These are phyloP conservation scores for Trichosanthes truncata DNA, from an alignment of 306 rosid species.

Conservation along the genomic window DNA sequence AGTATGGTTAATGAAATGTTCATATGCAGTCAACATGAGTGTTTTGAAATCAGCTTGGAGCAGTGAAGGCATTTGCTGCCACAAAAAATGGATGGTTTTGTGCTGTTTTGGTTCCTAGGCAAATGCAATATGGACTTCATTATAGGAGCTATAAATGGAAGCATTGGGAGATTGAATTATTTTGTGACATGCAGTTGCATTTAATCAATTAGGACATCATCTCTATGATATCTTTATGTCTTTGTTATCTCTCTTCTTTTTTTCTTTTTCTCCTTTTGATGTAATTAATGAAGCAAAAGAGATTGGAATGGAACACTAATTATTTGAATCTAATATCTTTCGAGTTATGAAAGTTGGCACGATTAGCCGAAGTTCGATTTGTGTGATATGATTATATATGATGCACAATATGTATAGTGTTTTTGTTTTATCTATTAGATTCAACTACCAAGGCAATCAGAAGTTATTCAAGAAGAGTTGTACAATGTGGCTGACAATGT, in stretches of 20 bases:
- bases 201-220: constrained; percentile 1
- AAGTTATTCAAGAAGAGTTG: too few species aligned
- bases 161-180: constrained; percentile 7
- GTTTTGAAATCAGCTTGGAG: constrained; percentile 12
- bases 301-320: not conserved
- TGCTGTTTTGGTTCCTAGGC: constrained; percentile 3
- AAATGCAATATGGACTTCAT: not conserved
- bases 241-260: not conserved
- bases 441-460: too few species aligned
- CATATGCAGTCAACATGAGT: constrained; percentile 1
- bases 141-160: constrained; percentile 5
- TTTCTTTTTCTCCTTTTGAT: not conserved
- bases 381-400: not conserved
- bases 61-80: not conserved
- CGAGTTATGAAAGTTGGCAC: not conserved
- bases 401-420: not conserved
- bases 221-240: not conserved
- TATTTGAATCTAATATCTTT: not conserved
- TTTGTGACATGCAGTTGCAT: constrained; percentile 4
- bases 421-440: not conserved
- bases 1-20: not conserved
- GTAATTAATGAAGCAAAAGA: constrained; percentile 6
- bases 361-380: not conserved
- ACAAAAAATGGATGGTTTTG: constrained; percentile 6
- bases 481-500: not conserved